Evolutionary conservation across 352 stramenopile genomes (phyloP), one percentile per base, ranked within the genome.

Genomic region (Globisporangium carolinianum): DNA sequence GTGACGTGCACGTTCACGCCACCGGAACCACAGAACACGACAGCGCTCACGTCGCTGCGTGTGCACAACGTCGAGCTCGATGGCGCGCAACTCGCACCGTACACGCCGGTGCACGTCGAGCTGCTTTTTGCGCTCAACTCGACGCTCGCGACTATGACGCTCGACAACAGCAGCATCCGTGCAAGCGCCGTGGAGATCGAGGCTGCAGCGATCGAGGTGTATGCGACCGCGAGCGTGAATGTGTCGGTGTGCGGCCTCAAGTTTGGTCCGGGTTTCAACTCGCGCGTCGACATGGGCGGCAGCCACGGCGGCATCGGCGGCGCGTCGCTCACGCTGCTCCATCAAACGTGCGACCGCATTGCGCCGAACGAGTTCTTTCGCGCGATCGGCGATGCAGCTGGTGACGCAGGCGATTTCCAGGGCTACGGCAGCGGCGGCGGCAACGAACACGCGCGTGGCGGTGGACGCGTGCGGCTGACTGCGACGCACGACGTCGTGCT

Each of bases 201-300:
- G 8, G 78, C 80, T 1, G 54, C 65, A 3, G 62, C 71, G 12
- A 57, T 91, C 7, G 48, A 62, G 0, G 53, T 94, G 6, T 76
- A 89, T 32, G 63, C 53, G 3, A 46, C 51, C 9, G 87, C 83
- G 0, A 49, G 47, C 17, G 43, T 94, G 41, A 80, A 94, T 49
- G 76, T 79, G 7, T 79, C 80, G 15, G 81, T 68, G 3, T 60
- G 58, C 6, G 85, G 85, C 6, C 68, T 94, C 14, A 89, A 89
- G 57, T 94, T 93, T 32, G 85, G 85, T 1, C 85, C 83, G 5
- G 85, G 85, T 0, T 94, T 84, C 65, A 89, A 91, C 60, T 89
- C 80, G 37, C 87, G 72, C 73, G 67, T 69, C 17, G 67, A 69
- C 6, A 72, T 77, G 58, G 85, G 83, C 2, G 84, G 79, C 11